Evolutionary conservation across 306 rosid genomes (phyloP), one percentile per base, ranked within the genome.

Genomic region (Lathyrus sativus): DNA sequence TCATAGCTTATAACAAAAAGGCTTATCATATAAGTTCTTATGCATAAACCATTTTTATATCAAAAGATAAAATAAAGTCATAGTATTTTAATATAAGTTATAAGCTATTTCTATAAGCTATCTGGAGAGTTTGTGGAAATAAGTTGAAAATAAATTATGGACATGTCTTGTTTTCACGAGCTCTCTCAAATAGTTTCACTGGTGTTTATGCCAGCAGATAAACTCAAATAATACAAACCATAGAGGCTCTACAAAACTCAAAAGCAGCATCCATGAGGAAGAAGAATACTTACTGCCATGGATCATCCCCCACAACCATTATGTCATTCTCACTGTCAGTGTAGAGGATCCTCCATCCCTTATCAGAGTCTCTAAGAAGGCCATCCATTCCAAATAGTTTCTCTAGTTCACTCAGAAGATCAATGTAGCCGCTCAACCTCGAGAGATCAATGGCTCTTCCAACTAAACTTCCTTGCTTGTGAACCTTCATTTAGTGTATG

Each of bases 381-480:
- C 95, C 97, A 81, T 95, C 99, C 99, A 95, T 95, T 82, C 88
- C 85, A 82, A 95, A 95, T 9, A 95, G 83, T 64, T 83, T 80
- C 92, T 95, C 99, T 28, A 95, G 95, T 80, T 95, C 99, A 49
- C 65, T 77, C 83, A 87, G 79, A 71, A 95, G 86, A 72, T 95
- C 99, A 45, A 53, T 62, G 74, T 95, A 95, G 74, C 99, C 56
- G 64, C 71, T 84, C 78, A 95, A 69, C 78, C 86, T 85, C 29
- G 96, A 87, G 74, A 95, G 92, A 79, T 95, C 99, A 75, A 95
- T 75, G 76, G 99, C 97, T 87, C 99, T 95, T 80, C 99, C 99
- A 15, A 91, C 97, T 70, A 91, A 80, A 85, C 95, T 90, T 45
- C 97, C 99, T 88, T 95, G 97, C 91, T 95, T 95, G 92, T 95